Evolutionary conservation across 768 basidiomycete genomes (phyloP), one percentile per base, ranked within the genome.

Genomic region (Boletus reticulatus): DNA sequence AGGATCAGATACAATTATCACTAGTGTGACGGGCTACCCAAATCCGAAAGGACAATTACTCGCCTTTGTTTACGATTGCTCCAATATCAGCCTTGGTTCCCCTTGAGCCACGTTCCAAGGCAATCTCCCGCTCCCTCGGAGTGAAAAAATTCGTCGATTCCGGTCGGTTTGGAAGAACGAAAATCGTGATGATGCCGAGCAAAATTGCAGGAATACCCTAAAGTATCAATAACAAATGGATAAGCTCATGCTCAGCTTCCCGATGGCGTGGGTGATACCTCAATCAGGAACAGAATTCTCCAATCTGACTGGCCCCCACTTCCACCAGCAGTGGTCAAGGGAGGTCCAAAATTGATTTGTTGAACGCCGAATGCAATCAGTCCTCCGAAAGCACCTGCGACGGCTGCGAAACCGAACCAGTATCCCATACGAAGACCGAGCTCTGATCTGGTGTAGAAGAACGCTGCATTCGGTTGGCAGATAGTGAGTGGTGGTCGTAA

Each of bases 311-410:
- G 45, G n/a, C 64, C 69, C 1, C 71, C 67, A 51, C 58, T 53
- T n/a, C 58, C 67, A 8, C 66, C 64, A 10, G 34, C 16, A 7
- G 67, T 68, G n/a, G 8, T 55, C 36, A 69, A n/a, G 0, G 56
- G 56, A 0, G 64, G 60, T 17, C 69, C 69, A 43, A 45, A 71
- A 17, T 88, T 83, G 85, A 55, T 82, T 64, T 89, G 80, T 60
- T 89, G 87, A 11, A 92, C 76, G 2, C 89, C 91, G 58, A 88
- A 92, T 4, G 91, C 89, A 41, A 93, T 81, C 43, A 92, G 72
- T n/a, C 91, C 90, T 14, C 89, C 89, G 56, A 92, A 92, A 6
- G 91, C 91, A 22, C 90, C 90, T 5, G 91, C 88, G 5, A 90
- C 82, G 4, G 90, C 89, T 6, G 90, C 89, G 65, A 91, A 92